Percentiles rank a stretch among this genome's conserved stretches.
These are phyloP conservation scores for Eremothecium sinecaudum DNA, from an alignment of 1,139 yeast genomes.

Conservation along the genomic window DNA sequence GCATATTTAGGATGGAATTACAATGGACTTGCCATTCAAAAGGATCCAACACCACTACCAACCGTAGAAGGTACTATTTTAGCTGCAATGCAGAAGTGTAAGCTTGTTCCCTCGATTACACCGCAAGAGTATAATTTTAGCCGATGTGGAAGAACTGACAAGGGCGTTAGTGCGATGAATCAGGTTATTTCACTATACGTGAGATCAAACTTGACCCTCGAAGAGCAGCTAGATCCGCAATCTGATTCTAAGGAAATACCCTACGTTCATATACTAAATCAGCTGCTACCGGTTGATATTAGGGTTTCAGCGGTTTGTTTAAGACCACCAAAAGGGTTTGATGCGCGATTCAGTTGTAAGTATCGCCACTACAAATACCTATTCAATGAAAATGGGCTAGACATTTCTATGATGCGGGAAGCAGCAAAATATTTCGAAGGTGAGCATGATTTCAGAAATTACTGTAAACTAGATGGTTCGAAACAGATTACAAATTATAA, in stretches of 20 bases:
- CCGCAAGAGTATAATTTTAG: constrained; percentile 64
- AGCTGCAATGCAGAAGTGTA: constrained; percentile 59
- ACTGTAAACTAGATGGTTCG: constrained; percentile 88
- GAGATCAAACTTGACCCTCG: constrained; percentile 52
- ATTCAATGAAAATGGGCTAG: constrained; percentile 47
- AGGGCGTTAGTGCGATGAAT: constrained; percentile 93
- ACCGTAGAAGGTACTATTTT: constrained; percentile 78
- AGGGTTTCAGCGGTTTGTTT: constrained; percentile 73
- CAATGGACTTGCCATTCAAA: constrained; percentile 80
- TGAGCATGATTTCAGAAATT: constrained; percentile 83
- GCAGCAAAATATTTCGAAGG: constrained; percentile 67
- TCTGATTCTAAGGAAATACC: constrained; percentile 65
- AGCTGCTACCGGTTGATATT: constrained; percentile 70
- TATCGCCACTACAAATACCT: constrained; percentile 79
- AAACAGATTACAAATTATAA: constrained; percentile 75
- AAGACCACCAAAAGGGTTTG: constrained; percentile 73
- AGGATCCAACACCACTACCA: constrained; percentile 64
- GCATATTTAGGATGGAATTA: constrained; percentile 92
- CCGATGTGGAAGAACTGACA: constrained; percentile 93
- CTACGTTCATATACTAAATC: constrained; percentile 65
- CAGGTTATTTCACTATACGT: constrained; percentile 80
- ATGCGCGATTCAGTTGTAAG: constrained; percentile 85
- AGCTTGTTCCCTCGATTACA: constrained; percentile 50
- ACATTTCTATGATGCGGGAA: constrained; percentile 54
- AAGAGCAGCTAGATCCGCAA: constrained; percentile 47